Evolutionary conservation across 495 filamentous ascomycete genomes (phyloP), one percentile per base, ranked within the genome.

Genomic region (Annulohypoxylon nitens): DNA sequence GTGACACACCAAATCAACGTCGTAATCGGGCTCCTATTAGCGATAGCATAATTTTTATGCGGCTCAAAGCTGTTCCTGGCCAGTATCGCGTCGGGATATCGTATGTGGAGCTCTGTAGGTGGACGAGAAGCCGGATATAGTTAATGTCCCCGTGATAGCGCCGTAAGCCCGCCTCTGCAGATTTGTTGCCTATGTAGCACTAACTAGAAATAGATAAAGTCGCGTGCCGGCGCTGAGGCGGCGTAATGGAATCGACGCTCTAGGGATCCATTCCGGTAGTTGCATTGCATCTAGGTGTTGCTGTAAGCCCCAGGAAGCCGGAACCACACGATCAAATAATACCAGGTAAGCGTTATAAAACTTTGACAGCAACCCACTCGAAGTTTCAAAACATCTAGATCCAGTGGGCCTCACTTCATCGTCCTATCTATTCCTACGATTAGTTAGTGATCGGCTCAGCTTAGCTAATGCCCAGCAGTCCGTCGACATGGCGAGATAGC

Each of bases 41-140:
- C 2, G 30, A 57, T 36, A 33, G 36, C 59, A 64, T 60, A 61
- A 69, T 18, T 55, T 45, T 67, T 51, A 70, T 74, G 71, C 71
- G 71, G 71, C 71, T 74, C 33, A 74, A 70, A 63, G 50, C 57
- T 63, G 16, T 74, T 58, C 66, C 61, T 74, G 66, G 54, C 39
- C 61, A 70, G 34, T 57, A 51, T 74, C 62, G 54, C 61, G 20
- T 63, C 67, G 25, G 26, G 10, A 53, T 57, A 36, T 33, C 3
- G 26, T n/a, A 11, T 62, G 64, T 64, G 45, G 60, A 53, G 23
- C 61, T 43, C 10, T 6, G 36, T 39, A 11, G 34, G 7, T 48
- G 36, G 41, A 10, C 18, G 50, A 54, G n/a, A 25, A 63, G 9
- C 71, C 62, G 53, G 23, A 74, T 58, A 26, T 39, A 30, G 71